These are phyloP conservation scores for Suhomyces prunicola DNA, from an alignment of 805 yeast genomes.

Conservation along the genomic window DNA sequence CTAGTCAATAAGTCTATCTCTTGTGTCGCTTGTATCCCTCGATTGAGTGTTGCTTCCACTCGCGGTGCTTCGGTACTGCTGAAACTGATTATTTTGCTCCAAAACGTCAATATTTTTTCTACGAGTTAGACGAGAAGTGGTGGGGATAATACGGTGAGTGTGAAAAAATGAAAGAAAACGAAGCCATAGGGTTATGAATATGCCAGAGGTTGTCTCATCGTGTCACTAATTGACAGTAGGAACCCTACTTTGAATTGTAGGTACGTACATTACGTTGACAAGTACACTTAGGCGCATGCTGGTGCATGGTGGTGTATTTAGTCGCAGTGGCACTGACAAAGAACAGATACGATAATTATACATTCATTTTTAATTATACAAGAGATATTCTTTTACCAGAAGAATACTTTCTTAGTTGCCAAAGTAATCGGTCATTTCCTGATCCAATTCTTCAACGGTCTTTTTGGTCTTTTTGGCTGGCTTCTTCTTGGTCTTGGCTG, in stretches of 20 bases:
- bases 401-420: conserved; percentile 22
- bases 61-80: too few species aligned
- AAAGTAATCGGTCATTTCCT: conserved; percentile 96
- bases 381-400: not conserved
- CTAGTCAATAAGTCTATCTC: not conserved
- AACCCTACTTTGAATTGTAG: too few species aligned
- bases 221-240: too few species aligned
- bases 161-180: not conserved
- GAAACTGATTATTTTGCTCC: not conserved
- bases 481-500: conserved; percentile 12
- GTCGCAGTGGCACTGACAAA: too few species aligned
- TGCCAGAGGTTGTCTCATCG: not conserved
- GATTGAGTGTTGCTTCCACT: not conserved
- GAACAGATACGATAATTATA: too few species aligned
- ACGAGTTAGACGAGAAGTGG: conserved; percentile 5
- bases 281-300: too few species aligned
- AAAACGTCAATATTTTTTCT: not conserved
- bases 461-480: conserved; percentile 50
- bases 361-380: not conserved
- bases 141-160: not conserved
- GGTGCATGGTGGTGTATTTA: too few species aligned
- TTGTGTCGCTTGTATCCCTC: not conserved
- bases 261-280: too few species aligned
- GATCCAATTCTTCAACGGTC: conserved; percentile 91
- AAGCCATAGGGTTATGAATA: not conserved